Evolutionary conservation across 352 stramenopile genomes (phyloP), one percentile per base, ranked within the genome.

Genomic region (Phytopythium chamaehyphon): DNA sequence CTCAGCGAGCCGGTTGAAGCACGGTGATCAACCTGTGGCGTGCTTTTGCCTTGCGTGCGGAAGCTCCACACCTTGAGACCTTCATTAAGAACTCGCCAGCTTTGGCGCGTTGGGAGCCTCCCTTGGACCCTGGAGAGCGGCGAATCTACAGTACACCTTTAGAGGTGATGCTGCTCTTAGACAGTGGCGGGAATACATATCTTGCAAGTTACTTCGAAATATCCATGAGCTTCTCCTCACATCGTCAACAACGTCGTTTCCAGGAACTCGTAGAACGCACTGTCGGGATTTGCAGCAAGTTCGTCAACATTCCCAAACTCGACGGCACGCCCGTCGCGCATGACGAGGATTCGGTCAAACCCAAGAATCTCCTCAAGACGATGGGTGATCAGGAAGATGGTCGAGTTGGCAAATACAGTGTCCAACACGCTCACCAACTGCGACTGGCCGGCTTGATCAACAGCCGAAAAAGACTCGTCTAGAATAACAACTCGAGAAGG

Each of bases 371-470:
- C 98, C 63, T 99, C 90, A 8, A 99, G 74, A 6, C 95, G 71
- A 64, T 98, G 95, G 2, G 96, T 96, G 51, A 99, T 98, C 9
- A 96, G 98, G 19, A 99, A 66, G 18, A 98, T 67, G 1, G 97
- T 99, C 46, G 87, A 98, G 38, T 87, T 57, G 10, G 64, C 52
- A 61, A 99, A 99, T 36, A 76, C 80, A 7, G 62, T 69, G 43
- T 86, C 81, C 56, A 98, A 95, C 38, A 93, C 81, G 16, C 68
- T 60, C 59, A 95, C 77, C 31, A 96, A 51, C 38, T 66, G 64
- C 15, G 59, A 40, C 55, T 97, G 88, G 10, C 63, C 76, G 24
- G 64, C 51, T 19, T 75, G 60, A 16, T 83, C 73, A 12, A 88
- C 71, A 35, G 78, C 62, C 11, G 82, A 82, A 33, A 88, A 95